Evolutionary conservation across 768 basidiomycete genomes (phyloP), one percentile per base, ranked within the genome.

Genomic region (Boletus subcaerulescens): DNA sequence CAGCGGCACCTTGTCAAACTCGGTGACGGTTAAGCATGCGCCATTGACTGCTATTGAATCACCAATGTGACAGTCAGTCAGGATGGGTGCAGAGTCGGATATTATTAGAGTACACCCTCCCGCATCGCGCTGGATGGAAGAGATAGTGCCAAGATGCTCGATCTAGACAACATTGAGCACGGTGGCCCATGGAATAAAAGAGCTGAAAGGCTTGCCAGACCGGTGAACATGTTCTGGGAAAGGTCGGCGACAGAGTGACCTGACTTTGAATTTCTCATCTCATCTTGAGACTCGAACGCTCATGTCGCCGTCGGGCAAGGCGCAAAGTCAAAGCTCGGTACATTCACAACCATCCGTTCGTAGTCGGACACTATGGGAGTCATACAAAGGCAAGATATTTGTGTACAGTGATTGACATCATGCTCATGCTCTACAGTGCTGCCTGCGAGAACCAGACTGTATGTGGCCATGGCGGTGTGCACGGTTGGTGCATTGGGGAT

Each of bases 21-120:
- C 84, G 2, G 87, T 94, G 42, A 96, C 96, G 0, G 97, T 98
- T 67, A 99, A 69, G 68, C 97, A 98, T 33, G 81, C 81, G 17
- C 92, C 90, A 57, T 91, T 89, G 59, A 93, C 87, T 40, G 90
- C 89, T 51, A 96, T 98, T 24, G 93, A 95, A 76, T 98, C 97
- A 3, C 97, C 97, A 49, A 94, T 77, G 59, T 87, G 83, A 74
- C 94, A 98, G 69, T 99, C 97, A 5, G 68, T 83, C 3, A 99
- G 77, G 64, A 99, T 87, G 5, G 82, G 76, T 0, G 76, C 81
- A 4, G 88, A 79, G 56, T 91, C 73, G 17, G 80, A 74, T 69
- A 99, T 86, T 11, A 83, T 87, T 45, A 98, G 77, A 3, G 87
- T 87, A 73, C 92, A 97, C 8, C 96, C 94, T 14, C 84, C 84